Evolutionary conservation across 805 yeast genomes (phyloP).

Genomic region (Yamadazyma phyllophila): DNA sequence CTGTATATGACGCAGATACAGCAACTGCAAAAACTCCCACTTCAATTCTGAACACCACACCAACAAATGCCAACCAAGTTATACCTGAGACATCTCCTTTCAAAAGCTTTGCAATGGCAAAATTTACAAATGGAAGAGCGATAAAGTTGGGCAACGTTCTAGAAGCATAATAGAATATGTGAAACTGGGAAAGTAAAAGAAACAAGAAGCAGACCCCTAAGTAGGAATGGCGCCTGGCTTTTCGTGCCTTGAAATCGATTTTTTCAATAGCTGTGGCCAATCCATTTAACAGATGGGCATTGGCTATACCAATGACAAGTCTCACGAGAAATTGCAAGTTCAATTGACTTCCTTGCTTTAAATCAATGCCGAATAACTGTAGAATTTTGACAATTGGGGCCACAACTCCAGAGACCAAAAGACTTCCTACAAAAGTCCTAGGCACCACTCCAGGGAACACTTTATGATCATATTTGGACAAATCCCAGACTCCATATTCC

Average conservation of each 20-base stretch:
- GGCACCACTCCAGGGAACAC: slow-evolving; percentile 89
- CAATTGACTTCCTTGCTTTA: slow-evolving; percentile 29
- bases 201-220: slow-evolving; percentile 59
- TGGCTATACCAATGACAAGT: slow-evolving; percentile 59
- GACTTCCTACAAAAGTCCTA: slow-evolving; percentile 75
- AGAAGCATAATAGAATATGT: slow-evolving; percentile 73
- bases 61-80: slow-evolving; percentile 55
- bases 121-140: slow-evolving; percentile 69
- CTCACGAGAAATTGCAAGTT: slow-evolving; percentile 57
- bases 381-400: slow-evolving; percentile 29
- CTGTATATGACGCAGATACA: slow-evolving; percentile 45
- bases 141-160: slow-evolving; percentile 87
- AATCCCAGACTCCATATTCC: slow-evolving; percentile 50
- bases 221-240: slow-evolving; percentile 15
- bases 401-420: slow-evolving; percentile 47
- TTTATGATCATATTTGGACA: slow-evolving; percentile 63
- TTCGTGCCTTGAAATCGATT: slow-evolving; percentile 22
- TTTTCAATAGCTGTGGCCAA: slow-evolving; percentile 41
- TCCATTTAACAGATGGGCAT: slow-evolving; percentile 50
- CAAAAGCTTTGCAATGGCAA: slow-evolving; percentile 51
- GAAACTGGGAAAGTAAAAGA: slow-evolving; percentile 70
- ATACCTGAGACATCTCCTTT: slow-evolving; percentile 49
- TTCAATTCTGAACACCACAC: slow-evolving; percentile 73
- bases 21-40: slow-evolving; percentile 52
- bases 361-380: slow-evolving; percentile 20